These are phyloP conservation scores for Termitomyces sp. DNA, from an alignment of 768 basidiomycete species.

Conservation along the genomic window DNA sequence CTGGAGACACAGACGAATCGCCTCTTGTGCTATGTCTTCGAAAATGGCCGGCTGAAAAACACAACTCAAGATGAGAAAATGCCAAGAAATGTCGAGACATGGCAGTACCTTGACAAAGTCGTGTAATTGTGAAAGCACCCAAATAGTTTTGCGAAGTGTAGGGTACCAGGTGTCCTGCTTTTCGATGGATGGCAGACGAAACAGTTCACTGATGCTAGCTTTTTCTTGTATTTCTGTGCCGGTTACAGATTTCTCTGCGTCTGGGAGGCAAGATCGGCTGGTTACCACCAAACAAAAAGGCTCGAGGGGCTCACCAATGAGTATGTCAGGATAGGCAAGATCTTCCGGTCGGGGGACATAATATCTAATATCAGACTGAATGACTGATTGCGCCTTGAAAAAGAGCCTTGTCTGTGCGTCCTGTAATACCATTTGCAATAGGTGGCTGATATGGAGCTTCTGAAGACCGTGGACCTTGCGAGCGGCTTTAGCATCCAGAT, in stretches of 20 bases:
- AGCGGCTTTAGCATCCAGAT: slow-evolving; percentile 28
- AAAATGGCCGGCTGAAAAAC: slow-evolving; percentile 81
- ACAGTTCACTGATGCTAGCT: slow-evolving; percentile 63
- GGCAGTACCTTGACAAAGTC: slow-evolving; percentile 82
- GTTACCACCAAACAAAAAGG: not conserved
- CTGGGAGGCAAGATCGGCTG: slow-evolving; percentile 23
- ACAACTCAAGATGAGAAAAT: not conserved
- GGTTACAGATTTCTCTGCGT: slow-evolving; percentile 38
- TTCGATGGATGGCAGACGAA: slow-evolving; percentile 66
- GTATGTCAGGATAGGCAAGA: slow-evolving; percentile 81
- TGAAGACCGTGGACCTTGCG: slow-evolving; percentile 36
- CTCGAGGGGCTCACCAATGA: slow-evolving; percentile 51
- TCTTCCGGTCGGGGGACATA: slow-evolving; percentile 78
- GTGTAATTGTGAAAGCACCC: slow-evolving; percentile 87
- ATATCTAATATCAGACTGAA: slow-evolving; percentile 85
- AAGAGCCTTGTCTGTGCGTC: slow-evolving; percentile 95
- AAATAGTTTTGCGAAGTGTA: slow-evolving; percentile 81
- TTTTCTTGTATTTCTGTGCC: slow-evolving; percentile 58
- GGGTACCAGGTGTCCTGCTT: slow-evolving; percentile 91
- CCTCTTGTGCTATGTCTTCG: slow-evolving; percentile 95
- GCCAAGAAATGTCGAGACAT: not conserved
- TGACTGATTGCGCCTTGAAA: slow-evolving; percentile 92
- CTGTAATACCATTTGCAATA: slow-evolving; percentile 88
- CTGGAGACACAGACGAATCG: slow-evolving; percentile 74
- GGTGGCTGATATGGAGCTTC: slow-evolving; percentile 71